A percentile compares a stretch with the other conserved stretches of the same genome.
phyloP scores from a whole-genome alignment of 306 rosid species.

The Cicer bijugum region DNA sequence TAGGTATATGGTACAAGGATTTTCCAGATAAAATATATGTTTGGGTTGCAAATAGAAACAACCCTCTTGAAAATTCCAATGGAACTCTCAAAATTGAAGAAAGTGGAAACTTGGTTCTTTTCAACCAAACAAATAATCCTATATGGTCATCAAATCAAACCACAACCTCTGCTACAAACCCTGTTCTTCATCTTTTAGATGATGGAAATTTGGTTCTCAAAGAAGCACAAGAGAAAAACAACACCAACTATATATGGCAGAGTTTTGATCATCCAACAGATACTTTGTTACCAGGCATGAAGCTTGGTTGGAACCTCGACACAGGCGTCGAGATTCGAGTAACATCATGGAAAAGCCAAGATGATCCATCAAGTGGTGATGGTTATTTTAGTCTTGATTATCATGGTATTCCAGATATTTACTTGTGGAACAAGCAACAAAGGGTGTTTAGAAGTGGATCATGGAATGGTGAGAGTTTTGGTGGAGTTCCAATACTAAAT shows the following conservation, averaged over 20 bases:
- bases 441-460: constrained; percentile 55
- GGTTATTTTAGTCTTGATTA: constrained; percentile 44
- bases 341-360: constrained; percentile 54
- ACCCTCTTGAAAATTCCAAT: constrained; percentile 52
- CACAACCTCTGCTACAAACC: background rate
- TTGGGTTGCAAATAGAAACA: constrained; percentile 69
- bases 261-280: constrained; percentile 66
- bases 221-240: constrained; percentile 45
- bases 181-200: constrained; percentile 53
- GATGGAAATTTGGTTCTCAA: constrained; percentile 55
- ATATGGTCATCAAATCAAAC: constrained; percentile 53
- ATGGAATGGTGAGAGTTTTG: constrained; percentile 63
- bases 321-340: constrained; percentile 41
- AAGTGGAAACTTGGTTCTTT: constrained; percentile 45
- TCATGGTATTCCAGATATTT: constrained; percentile 60
- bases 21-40: constrained; percentile 38
- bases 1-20: constrained; percentile 64
- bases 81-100: constrained; percentile 48
- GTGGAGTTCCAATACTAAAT: constrained; percentile 54
- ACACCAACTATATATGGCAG: constrained; percentile 52
- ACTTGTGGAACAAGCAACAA: constrained; percentile 39
- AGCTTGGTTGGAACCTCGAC: constrained; percentile 59
- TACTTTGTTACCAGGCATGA: constrained; percentile 63
- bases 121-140: constrained; percentile 35
- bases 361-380: constrained; percentile 57